Percentiles rank a stretch among this genome's conserved stretches.
Evolutionary conservation across 2,329 filamentous ascomycete species (phyloP).

Genomic region (Fragosphaeria purpurea): DNA sequence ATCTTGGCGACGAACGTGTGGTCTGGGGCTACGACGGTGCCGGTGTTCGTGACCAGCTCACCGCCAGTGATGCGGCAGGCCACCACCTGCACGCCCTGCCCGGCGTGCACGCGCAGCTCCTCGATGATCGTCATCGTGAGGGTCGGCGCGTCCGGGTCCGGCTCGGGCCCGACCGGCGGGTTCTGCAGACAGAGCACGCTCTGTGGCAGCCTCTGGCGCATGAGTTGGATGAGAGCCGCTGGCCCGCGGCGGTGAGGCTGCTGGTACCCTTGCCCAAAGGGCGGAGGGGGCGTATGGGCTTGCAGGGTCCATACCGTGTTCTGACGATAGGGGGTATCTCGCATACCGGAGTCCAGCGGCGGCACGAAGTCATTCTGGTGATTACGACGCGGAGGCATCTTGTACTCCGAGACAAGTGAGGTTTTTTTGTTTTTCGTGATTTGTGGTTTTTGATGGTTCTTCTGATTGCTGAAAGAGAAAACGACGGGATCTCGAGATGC

Average conservation of each 20-base stretch:
- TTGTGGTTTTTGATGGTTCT: too few species aligned
- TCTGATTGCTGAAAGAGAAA: too few species aligned
- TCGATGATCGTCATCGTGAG: constrained; percentile 6
- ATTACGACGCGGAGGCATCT: too few species aligned
- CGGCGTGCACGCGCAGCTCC: constrained; percentile 1
- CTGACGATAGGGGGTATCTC: too few species aligned
- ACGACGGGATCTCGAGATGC: too few species aligned
- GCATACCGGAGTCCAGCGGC: too few species aligned
- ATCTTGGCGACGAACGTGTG: constrained; percentile 11
- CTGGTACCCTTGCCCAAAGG: constrained; percentile 13
- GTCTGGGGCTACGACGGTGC: too few species aligned
- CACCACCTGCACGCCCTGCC: constrained; percentile 7
- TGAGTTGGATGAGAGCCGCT: not conserved
- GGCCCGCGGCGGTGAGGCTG: constrained; percentile 6
- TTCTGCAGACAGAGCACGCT: constrained; percentile 12
- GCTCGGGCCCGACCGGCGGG: constrained; percentile 7
- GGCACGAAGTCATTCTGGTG: too few species aligned
- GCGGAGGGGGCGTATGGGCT: constrained; percentile 3
- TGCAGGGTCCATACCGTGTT: constrained; percentile 2
- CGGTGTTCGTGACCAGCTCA: not conserved
- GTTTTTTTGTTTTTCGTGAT: too few species aligned
- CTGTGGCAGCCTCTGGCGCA: constrained; percentile 9
- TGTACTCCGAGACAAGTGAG: too few species aligned
- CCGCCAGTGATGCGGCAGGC: constrained; percentile 5
- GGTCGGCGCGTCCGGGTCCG: not conserved